Conservation (phyloP, 305 asterid genomes). For the Fraxinus ornus region DNA sequence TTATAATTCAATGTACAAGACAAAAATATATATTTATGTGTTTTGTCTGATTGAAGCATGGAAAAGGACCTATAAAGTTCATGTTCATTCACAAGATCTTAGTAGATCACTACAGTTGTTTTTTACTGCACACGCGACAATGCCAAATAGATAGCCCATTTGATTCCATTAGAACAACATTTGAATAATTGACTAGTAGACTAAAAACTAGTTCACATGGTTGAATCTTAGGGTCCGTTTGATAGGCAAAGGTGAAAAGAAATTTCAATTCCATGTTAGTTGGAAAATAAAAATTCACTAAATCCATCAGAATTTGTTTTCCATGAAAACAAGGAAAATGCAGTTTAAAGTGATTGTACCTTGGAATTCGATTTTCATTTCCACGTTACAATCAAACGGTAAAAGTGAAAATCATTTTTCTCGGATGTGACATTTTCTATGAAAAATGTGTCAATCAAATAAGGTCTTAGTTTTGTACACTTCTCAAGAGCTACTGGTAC, state of each 20-base stretch:
- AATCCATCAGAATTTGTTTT: no score
- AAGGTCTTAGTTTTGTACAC: neutral
- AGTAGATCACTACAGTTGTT: neutral
- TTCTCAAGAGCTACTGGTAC: no score
- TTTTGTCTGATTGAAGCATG: neutral
- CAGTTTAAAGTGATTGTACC: no score
- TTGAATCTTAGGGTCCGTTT: neutral
- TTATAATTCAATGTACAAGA: neutral
- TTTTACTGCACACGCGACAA: neutral
- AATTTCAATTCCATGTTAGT: no score
- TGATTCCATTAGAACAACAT: neutral
- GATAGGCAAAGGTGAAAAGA: no score
- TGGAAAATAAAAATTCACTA: no score
- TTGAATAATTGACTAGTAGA: neutral
- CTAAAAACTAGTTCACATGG: neutral
- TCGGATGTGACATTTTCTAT: no score
- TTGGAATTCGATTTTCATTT: no score
- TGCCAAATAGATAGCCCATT: neutral
- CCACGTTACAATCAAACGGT: no score
- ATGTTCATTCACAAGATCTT: neutral
- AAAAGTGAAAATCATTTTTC: no score
- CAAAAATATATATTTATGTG: neutral
- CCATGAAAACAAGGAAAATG: no score
- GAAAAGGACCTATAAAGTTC: neutral
- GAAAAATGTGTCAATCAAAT: no score